These are phyloP conservation scores for Nemania sp. DNA, from an alignment of 2,329 filamentous ascomycete genomes.

Conservation along the genomic window DNA sequence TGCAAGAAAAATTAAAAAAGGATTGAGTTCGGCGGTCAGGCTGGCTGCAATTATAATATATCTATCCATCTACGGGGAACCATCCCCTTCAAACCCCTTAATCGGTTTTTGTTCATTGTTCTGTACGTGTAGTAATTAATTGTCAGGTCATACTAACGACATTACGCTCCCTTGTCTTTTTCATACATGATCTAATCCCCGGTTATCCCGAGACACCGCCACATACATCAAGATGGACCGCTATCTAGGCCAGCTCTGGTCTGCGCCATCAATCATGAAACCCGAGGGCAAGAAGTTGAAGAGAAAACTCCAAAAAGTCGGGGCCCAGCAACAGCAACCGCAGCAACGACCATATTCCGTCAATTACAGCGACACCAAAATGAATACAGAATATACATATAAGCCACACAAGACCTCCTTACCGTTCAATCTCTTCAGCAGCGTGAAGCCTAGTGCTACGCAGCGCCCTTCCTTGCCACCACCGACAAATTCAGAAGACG, in stretches of 20 bases:
- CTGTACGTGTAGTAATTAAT: not conserved
- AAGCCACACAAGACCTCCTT: conserved; percentile 26
- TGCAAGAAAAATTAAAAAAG: not conserved
- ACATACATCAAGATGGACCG: conserved; percentile 44
- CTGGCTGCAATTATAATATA: conserved; percentile 25
- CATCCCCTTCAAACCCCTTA: not conserved
- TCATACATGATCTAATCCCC: not conserved
- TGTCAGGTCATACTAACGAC: not conserved
- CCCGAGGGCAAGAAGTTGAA: conserved; percentile 49
- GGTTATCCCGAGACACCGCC: conserved; percentile 35
- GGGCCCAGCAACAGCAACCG: conserved; percentile 42
- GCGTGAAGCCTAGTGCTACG: conserved; percentile 32
- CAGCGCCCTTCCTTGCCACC: conserved; percentile 32
- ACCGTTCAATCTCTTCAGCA: conserved; percentile 33
- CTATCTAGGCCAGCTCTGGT: conserved; percentile 43
- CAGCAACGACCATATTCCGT: conserved; percentile 44
- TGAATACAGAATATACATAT: conserved; percentile 21
- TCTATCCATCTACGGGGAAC: conserved; percentile 8
- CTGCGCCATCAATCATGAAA: conserved; percentile 41
- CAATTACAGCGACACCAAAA: conserved; percentile 43
- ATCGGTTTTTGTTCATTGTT: not conserved
- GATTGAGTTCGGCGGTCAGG: conserved; percentile 23
- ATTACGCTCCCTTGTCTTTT: not conserved
- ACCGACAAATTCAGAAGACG: conserved; percentile 41
- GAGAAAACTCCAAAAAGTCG: conserved; percentile 50